A percentile compares a stretch with the other conserved stretches of the same genome.
phyloP scores from a whole-genome alignment of 2,329 filamentous ascomycete species.

The Cytospora piceae region DNA sequence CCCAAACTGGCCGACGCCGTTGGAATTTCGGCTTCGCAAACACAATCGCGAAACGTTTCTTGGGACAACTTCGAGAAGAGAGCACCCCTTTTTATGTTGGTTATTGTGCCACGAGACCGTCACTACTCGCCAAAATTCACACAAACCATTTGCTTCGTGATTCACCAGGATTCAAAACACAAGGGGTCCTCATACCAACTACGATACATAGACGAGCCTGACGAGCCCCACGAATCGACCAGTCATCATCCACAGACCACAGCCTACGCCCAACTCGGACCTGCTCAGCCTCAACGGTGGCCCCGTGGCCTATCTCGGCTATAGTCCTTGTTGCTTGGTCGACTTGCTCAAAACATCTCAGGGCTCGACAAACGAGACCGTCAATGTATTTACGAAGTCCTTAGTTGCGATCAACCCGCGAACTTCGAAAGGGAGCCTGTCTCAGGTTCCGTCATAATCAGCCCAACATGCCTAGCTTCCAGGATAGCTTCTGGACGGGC shows the following conservation, averaged over 20 bases:
- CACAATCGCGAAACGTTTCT: not conserved
- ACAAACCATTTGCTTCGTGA: slow-evolving; percentile 5
- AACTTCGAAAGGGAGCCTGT: slow-evolving; percentile 20
- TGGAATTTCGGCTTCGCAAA: slow-evolving; percentile 2
- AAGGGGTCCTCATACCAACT: not conserved
- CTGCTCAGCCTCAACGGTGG: slow-evolving; percentile 29
- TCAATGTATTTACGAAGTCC: slow-evolving; percentile 27
- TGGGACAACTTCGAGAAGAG: not conserved
- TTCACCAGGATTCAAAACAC: slow-evolving; percentile 4
- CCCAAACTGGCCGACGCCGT: slow-evolving; percentile 5
- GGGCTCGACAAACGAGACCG: slow-evolving; percentile 14
- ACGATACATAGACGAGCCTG: slow-evolving; percentile 10
- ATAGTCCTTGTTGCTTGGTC: slow-evolving; percentile 7
- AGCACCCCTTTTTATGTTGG: not conserved
- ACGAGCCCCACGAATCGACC: slow-evolving; percentile 23
- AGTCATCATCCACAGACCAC: slow-evolving; percentile 16
- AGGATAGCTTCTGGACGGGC: slow-evolving; percentile 95
- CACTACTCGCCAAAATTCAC: slow-evolving; percentile 1
- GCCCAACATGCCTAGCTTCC: slow-evolving; percentile 79
- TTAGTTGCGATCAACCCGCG: slow-evolving; percentile 29
- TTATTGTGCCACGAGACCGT: slow-evolving; percentile 14
- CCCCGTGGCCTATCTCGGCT: slow-evolving; percentile 17
- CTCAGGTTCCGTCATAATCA: slow-evolving; percentile 28
- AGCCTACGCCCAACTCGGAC: slow-evolving; percentile 18
- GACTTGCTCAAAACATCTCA: not conserved